Conservation (phyloP, 2,329 filamentous ascomycete genomes). For the Trichoderma atrobrunneum region DNA sequence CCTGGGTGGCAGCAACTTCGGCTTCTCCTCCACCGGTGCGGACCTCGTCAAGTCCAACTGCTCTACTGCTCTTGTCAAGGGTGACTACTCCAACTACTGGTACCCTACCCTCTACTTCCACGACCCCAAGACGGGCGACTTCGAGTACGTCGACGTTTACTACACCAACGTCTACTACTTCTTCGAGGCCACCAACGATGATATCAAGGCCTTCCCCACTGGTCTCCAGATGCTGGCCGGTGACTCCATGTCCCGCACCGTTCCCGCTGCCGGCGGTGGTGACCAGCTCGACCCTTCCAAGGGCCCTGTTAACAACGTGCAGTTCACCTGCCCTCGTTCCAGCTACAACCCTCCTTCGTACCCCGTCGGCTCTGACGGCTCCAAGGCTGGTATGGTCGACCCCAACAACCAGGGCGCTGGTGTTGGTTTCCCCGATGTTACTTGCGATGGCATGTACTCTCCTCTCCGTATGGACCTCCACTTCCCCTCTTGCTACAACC, state of each 20-base stretch:
- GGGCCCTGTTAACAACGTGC: conserved; percentile 52
- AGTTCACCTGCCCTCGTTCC: conserved; percentile 60
- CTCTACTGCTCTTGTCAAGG: conserved; percentile 66
- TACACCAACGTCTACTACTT: conserved; percentile 79
- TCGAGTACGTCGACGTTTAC: conserved; percentile 65
- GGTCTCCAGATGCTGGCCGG: conserved; percentile 72
- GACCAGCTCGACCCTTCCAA: conserved; percentile 50
- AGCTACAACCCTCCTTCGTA: conserved; percentile 49
- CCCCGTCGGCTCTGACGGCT: conserved; percentile 53
- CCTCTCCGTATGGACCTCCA: conserved; percentile 65
- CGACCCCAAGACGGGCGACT: conserved; percentile 58
- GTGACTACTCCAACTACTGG: conserved; percentile 76
- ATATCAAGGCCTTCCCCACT: conserved; percentile 66
- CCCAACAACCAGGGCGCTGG: conserved; percentile 54
- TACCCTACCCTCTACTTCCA: conserved; percentile 68
- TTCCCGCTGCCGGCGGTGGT: conserved; percentile 51
- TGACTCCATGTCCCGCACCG: conserved; percentile 55
- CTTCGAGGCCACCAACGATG: conserved; percentile 62
- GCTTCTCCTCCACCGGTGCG: conserved; percentile 58
- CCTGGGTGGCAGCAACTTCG: conserved; percentile 68
- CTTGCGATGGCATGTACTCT: conserved; percentile 62
- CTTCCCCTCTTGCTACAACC: conserved; percentile 74
- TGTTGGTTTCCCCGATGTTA: conserved; percentile 65
- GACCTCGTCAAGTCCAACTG: conserved; percentile 61
- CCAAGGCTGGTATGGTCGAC: conserved; percentile 53